Percentiles rank a stretch among this genome's conserved stretches.
These are phyloP conservation scores for Carpinus fangiana DNA, from an alignment of 306 rosid species.

Conservation along the genomic window DNA sequence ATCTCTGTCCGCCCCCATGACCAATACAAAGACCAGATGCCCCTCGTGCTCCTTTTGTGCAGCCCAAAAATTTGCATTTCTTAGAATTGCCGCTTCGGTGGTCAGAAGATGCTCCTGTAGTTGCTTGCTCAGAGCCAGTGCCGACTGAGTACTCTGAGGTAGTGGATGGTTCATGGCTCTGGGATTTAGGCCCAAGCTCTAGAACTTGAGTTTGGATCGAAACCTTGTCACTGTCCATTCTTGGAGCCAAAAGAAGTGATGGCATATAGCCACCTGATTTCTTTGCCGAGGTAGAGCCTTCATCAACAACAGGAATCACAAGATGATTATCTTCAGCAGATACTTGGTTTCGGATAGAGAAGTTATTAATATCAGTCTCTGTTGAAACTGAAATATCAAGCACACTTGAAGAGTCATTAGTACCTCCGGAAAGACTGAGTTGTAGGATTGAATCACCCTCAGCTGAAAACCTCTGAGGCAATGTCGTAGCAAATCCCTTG, in stretches of 20 bases:
- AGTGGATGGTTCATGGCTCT: constrained; percentile 49
- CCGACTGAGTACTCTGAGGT: constrained; percentile 52
- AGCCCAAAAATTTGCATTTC: constrained; percentile 72
- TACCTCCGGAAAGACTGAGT: constrained; percentile 87
- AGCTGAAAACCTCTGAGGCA: constrained; percentile 44
- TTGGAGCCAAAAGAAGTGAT: constrained; percentile 86
- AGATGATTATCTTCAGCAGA: constrained; percentile 45
- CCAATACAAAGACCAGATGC: constrained; percentile 97
- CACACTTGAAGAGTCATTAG: constrained; percentile 61
- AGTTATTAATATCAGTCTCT: constrained; percentile 48
- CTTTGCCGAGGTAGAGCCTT: constrained; percentile 91
- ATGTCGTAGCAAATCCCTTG: constrained; percentile 41
- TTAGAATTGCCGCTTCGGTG: constrained; percentile 55
- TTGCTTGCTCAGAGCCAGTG: constrained; percentile 48
- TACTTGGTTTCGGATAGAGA: constrained; percentile 46
- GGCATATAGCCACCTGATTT: constrained; percentile 95
- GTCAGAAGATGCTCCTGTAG: constrained; percentile 49
- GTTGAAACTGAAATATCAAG: constrained; percentile 60
- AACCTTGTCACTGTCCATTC: constrained; percentile 46
- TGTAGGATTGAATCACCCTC: constrained; percentile 80
- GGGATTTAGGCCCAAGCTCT: constrained; percentile 41
- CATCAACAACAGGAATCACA: constrained; percentile 69
- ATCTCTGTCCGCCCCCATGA: constrained; percentile 99
- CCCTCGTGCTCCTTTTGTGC: constrained; percentile 89
- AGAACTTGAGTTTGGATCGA: constrained; percentile 42